Evolutionary conservation across 2,329 filamentous ascomycete genomes (phyloP).

Genomic region (Ascochyta lentis): DNA sequence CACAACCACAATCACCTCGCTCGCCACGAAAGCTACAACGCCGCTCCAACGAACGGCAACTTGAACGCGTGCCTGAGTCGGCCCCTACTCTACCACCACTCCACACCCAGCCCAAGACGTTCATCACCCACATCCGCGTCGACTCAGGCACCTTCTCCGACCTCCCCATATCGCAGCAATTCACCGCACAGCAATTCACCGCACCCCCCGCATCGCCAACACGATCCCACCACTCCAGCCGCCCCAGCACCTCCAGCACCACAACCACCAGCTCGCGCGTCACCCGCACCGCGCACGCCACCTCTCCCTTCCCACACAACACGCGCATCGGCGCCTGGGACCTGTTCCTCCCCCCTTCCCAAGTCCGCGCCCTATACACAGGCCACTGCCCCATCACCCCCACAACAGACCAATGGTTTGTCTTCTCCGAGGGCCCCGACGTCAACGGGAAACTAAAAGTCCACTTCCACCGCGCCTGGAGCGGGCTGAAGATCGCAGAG

Average conservation of each 20-base stretch:
- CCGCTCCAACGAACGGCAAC: conserved; percentile 6
- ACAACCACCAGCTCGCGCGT: conserved; percentile 8
- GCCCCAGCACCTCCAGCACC: conserved; percentile 4
- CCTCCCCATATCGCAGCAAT: conserved; percentile 5
- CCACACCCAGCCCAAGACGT: not conserved
- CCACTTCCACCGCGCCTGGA: conserved; percentile 44
- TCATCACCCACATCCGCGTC: not conserved
- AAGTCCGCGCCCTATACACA: conserved; percentile 39
- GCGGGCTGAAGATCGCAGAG: conserved; percentile 43
- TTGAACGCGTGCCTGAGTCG: not conserved
- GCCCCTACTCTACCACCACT: not conserved
- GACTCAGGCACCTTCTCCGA: conserved; percentile 6
- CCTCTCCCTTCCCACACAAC: conserved; percentile 4
- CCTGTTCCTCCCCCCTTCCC: conserved; percentile 40
- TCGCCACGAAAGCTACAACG: conserved; percentile 14
- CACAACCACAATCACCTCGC: conserved; percentile 4
- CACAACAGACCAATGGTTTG: conserved; percentile 42
- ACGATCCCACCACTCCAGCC: not conserved
- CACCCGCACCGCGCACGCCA: conserved; percentile 26
- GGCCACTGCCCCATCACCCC: conserved; percentile 33
- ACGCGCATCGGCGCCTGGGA: conserved; percentile 37
- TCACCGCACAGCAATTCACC: not conserved
- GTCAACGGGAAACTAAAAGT: conserved; percentile 43
- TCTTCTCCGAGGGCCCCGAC: conserved; percentile 45
- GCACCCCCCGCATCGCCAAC: conserved; percentile 4